Evolutionary conservation across 2,329 filamentous ascomycete species (phyloP), one percentile per base, ranked within the genome.

Genomic region (Fusarium fracticaudum): DNA sequence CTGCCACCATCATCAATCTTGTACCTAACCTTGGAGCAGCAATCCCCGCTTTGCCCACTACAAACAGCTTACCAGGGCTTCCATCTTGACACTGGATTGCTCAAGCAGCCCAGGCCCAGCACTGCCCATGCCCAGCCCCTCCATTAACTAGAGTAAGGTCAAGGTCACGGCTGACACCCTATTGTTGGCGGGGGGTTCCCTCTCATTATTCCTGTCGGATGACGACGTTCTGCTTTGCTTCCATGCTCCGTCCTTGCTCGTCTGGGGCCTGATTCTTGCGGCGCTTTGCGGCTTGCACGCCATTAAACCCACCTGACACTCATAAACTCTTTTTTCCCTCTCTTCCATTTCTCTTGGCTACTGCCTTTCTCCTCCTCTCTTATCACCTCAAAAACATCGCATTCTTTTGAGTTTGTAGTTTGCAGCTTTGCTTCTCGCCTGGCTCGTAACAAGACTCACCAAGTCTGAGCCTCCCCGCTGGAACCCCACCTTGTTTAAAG

Each of bases 261-360:
- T 65, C 73, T 54, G 60, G 67, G 67, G 67, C 66, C 75, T 78
- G 76, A 77, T 78, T 78, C 73, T 71, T 72, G 71, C 68, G 53
- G 62, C 58, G 64, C 59, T 67, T 69, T 70, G 68, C 73, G 71
- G 66, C 71, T 67, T 64, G 70, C 72, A 74, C 74, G 64, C 76
- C 74, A 77, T 78, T 75, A 76, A 77, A 78, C 64, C 72, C 72
- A 77, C 76, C 73, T 76, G 75, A 76, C 75, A 63, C 69, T 76
- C 71, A 74, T 53, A 74, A 76, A 53, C 67, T 65, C 67, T 70
- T 64, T 70, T 67, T 55, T 45, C 22, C 68, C 61, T 50, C 72
- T 66, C 64, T 72, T 69, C 64, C 48, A 68, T 54, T 51, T 48
- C 45, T 70, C 69, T 67, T 75, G 68, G 47, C 72, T 66, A 35